A percentile compares a stretch with the other conserved stretches of the same genome.
These are phyloP conservation scores for Fusarium oligoseptatum DNA, from an alignment of 2,329 filamentous ascomycete species.

Conservation along the genomic window DNA sequence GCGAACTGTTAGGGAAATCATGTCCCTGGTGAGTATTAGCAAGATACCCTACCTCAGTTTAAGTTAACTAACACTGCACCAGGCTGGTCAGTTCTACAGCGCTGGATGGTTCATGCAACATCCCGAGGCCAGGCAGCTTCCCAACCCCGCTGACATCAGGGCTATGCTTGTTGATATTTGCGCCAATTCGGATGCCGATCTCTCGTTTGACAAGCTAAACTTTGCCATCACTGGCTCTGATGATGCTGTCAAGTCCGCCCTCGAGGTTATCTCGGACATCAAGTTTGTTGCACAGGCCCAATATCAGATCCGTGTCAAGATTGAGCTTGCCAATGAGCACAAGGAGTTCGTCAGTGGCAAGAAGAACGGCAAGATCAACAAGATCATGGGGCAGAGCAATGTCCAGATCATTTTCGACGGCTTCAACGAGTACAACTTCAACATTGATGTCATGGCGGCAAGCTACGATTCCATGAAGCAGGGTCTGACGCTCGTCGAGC, in stretches of 20 bases:
- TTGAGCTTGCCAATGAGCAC: conserved; percentile 98
- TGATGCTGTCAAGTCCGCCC: conserved; percentile 94
- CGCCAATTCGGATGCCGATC: conserved; percentile 93
- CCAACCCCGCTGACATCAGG: conserved; percentile 80
- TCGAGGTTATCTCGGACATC: conserved; percentile 92
- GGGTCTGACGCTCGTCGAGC: conserved; percentile 91
- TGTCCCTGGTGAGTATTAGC: conserved; percentile 80
- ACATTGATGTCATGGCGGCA: conserved; percentile 95
- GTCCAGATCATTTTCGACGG: conserved; percentile 99
- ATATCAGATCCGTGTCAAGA: conserved; percentile 96
- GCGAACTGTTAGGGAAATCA: conserved; percentile 93
- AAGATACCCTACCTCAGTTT: too few relatives aligned
- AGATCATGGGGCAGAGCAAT: conserved; percentile 99
- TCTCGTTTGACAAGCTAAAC: conserved; percentile 92
- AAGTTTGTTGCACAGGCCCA: conserved; percentile 88
- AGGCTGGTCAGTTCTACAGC: conserved; percentile 98
- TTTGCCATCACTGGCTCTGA: conserved; percentile 97
- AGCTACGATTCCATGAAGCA: conserved; percentile 96
- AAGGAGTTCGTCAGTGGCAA: conserved; percentile 99
- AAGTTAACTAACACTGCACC: conserved; percentile 41
- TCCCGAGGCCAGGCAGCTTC: conserved; percentile 72
- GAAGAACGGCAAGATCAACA: conserved; percentile 99
- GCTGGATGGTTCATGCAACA: conserved; percentile 95
- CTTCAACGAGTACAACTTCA: conserved; percentile 99
- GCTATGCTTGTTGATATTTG: conserved; percentile 97